Evolutionary conservation across 2,329 filamentous ascomycete species (phyloP).

Genomic region (Microsporum ferrugineum): DNA sequence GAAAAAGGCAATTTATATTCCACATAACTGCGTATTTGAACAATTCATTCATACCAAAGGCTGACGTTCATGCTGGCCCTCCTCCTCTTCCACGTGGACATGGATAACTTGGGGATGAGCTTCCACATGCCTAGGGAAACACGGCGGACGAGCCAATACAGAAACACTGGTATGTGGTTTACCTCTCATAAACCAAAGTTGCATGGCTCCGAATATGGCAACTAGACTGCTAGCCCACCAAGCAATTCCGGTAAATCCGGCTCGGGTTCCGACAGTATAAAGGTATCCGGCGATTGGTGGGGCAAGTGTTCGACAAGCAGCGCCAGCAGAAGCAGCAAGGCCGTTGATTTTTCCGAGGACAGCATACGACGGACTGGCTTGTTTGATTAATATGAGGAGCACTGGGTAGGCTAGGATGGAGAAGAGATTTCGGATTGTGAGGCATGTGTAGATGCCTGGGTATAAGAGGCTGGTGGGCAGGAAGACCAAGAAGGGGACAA

Average conservation of each 20-base stretch:
- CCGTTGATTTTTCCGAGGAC: slow-evolving; percentile 62
- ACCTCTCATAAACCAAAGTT: slow-evolving; percentile 45
- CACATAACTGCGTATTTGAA: too few relatives aligned
- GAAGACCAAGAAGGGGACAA: slow-evolving; percentile 56
- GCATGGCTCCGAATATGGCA: slow-evolving; percentile 44
- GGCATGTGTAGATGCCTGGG: slow-evolving; percentile 52
- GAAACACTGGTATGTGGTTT: slow-evolving; percentile 35
- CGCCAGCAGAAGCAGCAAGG: slow-evolving; percentile 59
- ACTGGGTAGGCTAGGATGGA: slow-evolving; percentile 59
- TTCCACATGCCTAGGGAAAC: slow-evolving; percentile 8
- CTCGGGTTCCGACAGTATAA: slow-evolving; percentile 49
- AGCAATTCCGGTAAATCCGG: slow-evolving; percentile 49
- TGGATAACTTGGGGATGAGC: slow-evolving; percentile 4
- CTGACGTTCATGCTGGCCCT: neutral
- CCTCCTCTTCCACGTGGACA: slow-evolving; percentile 9
- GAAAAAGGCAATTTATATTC: neutral
- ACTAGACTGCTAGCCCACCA: slow-evolving; percentile 51
- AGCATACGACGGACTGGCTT: slow-evolving; percentile 52
- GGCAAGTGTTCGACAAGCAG: slow-evolving; percentile 56
- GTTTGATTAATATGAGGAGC: slow-evolving; percentile 60
- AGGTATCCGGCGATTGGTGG: slow-evolving; percentile 57
- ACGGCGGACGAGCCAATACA: slow-evolving; percentile 20
- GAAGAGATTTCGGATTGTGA: slow-evolving; percentile 54
- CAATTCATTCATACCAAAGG: neutral
- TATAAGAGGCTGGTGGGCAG: slow-evolving; percentile 46